A percentile compares a stretch with the other conserved stretches of the same genome.
Evolutionary conservation across 768 basidiomycete species (phyloP).

Genomic region (Panellus pusillus): DNA sequence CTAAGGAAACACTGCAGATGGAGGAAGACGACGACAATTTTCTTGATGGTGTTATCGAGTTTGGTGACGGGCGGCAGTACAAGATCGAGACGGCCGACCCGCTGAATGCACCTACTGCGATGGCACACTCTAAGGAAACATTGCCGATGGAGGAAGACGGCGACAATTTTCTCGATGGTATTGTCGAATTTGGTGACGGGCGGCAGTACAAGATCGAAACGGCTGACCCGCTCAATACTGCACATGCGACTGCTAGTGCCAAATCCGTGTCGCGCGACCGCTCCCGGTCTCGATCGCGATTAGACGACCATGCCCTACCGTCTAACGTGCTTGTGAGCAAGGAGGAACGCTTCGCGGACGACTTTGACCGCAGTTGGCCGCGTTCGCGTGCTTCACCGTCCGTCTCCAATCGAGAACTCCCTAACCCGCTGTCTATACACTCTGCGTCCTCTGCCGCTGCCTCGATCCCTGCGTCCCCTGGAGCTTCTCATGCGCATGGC

Average conservation of each 20-base stretch:
- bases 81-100: constrained; percentile 61
- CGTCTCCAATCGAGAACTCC: constrained; percentile 41
- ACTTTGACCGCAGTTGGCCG: constrained; percentile 98
- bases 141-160: constrained; percentile 87
- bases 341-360: constrained; percentile 88
- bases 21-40: constrained; percentile 93
- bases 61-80: constrained; percentile 93
- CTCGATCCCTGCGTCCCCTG: constrained; percentile 31
- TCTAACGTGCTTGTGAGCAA: constrained; percentile 61
- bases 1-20: constrained; percentile 51
- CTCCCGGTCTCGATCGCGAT: constrained; percentile 21
- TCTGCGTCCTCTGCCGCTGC: constrained; percentile 24
- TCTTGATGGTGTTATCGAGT: constrained; percentile 87
- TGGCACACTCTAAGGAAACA: not conserved
- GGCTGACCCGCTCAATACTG: constrained; percentile 33
- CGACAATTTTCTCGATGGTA: constrained; percentile 82
- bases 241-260: not conserved
- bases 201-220: constrained; percentile 83
- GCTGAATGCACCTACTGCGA: not conserved
- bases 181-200: constrained; percentile 96
- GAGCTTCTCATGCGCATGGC: constrained; percentile 31
- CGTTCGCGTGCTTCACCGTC: constrained; percentile 57
- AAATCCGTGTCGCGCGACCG: constrained; percentile 21
- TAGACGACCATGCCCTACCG: constrained; percentile 25
- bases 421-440: constrained; percentile 8